Percentiles rank a stretch among this genome's conserved stretches.
Evolutionary conservation across 192 early-diverging fungal genomes (phyloP).

Genomic region (Rhizophagus clarus): DNA sequence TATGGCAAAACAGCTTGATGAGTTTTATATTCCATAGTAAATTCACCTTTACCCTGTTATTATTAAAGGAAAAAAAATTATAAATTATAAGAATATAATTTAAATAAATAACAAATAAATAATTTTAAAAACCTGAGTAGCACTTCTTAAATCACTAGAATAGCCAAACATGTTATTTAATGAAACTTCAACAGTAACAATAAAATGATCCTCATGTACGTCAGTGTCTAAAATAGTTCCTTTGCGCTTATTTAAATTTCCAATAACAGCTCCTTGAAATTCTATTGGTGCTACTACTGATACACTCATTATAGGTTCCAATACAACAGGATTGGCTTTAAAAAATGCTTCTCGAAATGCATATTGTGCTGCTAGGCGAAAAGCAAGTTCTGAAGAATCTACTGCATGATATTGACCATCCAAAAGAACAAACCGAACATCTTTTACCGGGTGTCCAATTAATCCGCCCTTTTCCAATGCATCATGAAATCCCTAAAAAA

Average conservation of each 20-base stretch:
- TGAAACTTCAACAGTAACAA: constrained; percentile 83
- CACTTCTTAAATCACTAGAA: constrained; percentile 90
- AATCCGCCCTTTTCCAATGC: constrained; percentile 86
- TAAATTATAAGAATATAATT: neutral
- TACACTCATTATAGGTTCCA: constrained; percentile 98
- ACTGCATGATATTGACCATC: constrained; percentile 93
- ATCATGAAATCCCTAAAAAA: constrained; percentile 75
- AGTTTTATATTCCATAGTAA: constrained; percentile 94
- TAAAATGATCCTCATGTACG: constrained; percentile 90
- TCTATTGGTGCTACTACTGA: constrained; percentile 86
- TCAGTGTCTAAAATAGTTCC: constrained; percentile 93
- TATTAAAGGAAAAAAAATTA: neutral
- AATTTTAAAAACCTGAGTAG: constrained; percentile 51
- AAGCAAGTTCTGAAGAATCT: constrained; percentile 96
- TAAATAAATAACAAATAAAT: neutral
- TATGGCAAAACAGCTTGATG: constrained; percentile 78
- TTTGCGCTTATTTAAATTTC: constrained; percentile 95
- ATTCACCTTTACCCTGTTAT: constrained; percentile 93
- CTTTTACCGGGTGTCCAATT: constrained; percentile 89
- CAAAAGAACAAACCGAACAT: constrained; percentile 84
- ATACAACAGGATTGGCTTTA: constrained; percentile 77
- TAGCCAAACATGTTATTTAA: constrained; percentile 99
- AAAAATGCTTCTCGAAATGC: constrained; percentile 92
- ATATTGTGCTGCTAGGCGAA: constrained; percentile 82
- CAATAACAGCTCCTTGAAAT: constrained; percentile 91